These are phyloP conservation scores for Dentipellis sp. DNA, from an alignment of 768 basidiomycete genomes.

Conservation along the genomic window DNA sequence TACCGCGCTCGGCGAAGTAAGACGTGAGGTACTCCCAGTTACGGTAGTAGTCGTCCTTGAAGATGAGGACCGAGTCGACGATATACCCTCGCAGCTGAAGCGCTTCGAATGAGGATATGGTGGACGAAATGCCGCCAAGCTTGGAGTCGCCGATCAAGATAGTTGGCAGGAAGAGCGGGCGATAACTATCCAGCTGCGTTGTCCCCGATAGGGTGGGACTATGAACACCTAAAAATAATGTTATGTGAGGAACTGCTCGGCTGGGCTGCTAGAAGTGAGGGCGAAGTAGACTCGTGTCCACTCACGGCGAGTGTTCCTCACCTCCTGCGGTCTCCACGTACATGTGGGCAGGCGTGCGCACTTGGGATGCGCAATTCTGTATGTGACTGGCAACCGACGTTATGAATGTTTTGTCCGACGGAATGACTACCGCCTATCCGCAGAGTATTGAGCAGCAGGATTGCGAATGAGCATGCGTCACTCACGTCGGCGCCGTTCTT, in stretches of 20 bases:
- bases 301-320: slow-evolving; percentile 28
- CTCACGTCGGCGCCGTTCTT: slow-evolving; percentile 24
- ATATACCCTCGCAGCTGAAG: slow-evolving; percentile 84
- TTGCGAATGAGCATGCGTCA: not conserved
- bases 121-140: slow-evolving; percentile 90
- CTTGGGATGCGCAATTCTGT: slow-evolving; percentile 35
- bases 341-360: slow-evolving; percentile 38
- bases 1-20: slow-evolving; percentile 70
- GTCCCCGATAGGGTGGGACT: slow-evolving; percentile 79
- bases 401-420: slow-evolving; percentile 60
- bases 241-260: too few relatives aligned
- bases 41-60: slow-evolving; percentile 78
- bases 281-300: slow-evolving; percentile 1
- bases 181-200: slow-evolving; percentile 78
- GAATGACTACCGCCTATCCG: slow-evolving; percentile 20
- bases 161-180: slow-evolving; percentile 81
- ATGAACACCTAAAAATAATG: slow-evolving; percentile 60
- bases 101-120: slow-evolving; percentile 89
- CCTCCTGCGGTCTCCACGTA: slow-evolving; percentile 96
- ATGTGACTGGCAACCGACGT: slow-evolving; percentile 57
- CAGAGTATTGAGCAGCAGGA: not conserved
- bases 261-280: not conserved
- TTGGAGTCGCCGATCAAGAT: slow-evolving; percentile 81
- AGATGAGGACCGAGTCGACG: slow-evolving; percentile 75
- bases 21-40: slow-evolving; percentile 76